A percentile compares a stretch with the other conserved stretches of the same genome.
Conservation (phyloP, 495 filamentous ascomycete genomes). For the Pyrenopolyporus hunteri region DNA sequence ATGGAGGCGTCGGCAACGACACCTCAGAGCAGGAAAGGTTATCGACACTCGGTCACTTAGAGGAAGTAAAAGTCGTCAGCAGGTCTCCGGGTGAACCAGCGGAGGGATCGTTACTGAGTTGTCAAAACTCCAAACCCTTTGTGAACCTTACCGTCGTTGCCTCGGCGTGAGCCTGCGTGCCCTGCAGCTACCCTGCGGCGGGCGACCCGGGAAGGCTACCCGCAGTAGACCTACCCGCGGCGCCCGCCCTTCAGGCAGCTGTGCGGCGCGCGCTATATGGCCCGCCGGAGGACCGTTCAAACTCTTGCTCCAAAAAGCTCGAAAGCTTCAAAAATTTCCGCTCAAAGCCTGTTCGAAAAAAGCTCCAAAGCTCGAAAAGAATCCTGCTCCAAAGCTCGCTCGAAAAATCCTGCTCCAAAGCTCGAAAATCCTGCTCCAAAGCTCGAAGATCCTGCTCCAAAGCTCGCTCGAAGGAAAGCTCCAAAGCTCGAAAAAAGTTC, state of each 20-base stretch:
- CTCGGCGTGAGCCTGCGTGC: not conserved
- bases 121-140: not conserved
- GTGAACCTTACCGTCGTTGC: not conserved
- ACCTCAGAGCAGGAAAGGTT: slow-evolving; percentile 70
- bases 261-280: not conserved
- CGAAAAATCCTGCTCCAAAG: too few species aligned
- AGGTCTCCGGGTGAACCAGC: slow-evolving; percentile 76
- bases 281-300: not conserved
- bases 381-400: too few species aligned
- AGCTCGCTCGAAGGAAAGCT: too few species aligned
- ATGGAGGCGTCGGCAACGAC: slow-evolving; percentile 67
- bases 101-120: slow-evolving; percentile 7
- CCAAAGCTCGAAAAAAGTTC: too few species aligned
- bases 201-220: slow-evolving; percentile 1
- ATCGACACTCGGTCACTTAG: slow-evolving; percentile 76
- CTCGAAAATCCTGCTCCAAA: too few species aligned
- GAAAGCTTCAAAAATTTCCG: too few species aligned
- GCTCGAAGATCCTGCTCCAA: too few species aligned
- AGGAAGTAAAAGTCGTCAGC: slow-evolving; percentile 80
- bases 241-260: too few species aligned
- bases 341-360: too few species aligned
- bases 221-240: too few species aligned
- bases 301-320: too few species aligned
- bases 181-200: not conserved
- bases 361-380: too few species aligned